Evolutionary conservation across 2,329 filamentous ascomycete species (phyloP).

Genomic region (Passalora sequoiae): DNA sequence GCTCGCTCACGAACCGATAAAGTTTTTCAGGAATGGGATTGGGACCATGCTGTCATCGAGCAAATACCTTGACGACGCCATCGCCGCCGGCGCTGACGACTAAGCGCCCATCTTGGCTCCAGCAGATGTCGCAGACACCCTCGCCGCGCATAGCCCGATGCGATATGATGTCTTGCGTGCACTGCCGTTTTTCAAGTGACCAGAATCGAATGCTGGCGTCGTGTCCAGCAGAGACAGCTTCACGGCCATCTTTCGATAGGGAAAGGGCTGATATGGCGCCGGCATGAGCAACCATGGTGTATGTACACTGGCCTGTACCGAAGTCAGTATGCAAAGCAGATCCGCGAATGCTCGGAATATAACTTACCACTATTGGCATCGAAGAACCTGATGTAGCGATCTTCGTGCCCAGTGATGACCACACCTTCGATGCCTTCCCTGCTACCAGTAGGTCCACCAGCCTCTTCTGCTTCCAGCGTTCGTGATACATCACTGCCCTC

Average conservation of each 20-base stretch:
- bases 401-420: constrained; percentile 94
- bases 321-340: constrained; percentile 15
- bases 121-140: constrained; percentile 87
- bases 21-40: neutral
- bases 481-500: constrained; percentile 65
- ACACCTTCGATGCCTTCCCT: constrained; percentile 75
- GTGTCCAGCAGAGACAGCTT: constrained; percentile 92
- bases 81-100: constrained; percentile 93
- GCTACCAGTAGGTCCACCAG: constrained; percentile 74
- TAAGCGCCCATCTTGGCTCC: constrained; percentile 92
- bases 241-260: constrained; percentile 84
- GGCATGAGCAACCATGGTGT: constrained; percentile 96
- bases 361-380: constrained; percentile 95
- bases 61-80: constrained; percentile 89
- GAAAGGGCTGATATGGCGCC: constrained; percentile 87
- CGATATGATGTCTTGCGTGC: constrained; percentile 89
- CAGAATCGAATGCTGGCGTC: constrained; percentile 95
- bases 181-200: constrained; percentile 91
- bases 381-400: constrained; percentile 93
- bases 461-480: constrained; percentile 66
- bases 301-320: constrained; percentile 85
- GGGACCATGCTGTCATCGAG: constrained; percentile 22
- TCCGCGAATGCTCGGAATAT: neutral
- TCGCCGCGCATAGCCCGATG: constrained; percentile 94
- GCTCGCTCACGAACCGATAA: constrained; percentile 1